Base-by-base conservation (phyloP, 495 filamentous ascomycete genomes). In the Neurospora tetraspora region DNA sequence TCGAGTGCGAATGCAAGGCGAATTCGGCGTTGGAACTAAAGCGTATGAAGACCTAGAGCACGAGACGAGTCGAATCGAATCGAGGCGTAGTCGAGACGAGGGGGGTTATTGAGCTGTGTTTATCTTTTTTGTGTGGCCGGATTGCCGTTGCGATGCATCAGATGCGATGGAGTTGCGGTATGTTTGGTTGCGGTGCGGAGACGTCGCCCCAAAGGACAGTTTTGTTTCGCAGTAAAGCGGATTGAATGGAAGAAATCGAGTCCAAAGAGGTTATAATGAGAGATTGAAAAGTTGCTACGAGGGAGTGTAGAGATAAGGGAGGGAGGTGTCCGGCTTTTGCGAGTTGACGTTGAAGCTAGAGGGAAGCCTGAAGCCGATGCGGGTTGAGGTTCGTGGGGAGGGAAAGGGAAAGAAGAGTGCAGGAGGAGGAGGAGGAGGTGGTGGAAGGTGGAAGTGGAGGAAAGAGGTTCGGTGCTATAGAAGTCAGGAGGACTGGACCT, bases 1-100 rank as follows among this genome's bases (percentile, higher is more conserved):
- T 86, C 80, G 74, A 79, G 85, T 87, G 86, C 85, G 84, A 80
- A 78, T 74, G 75, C 73, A 68, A 73, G 43, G 70, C 42, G 53
- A 40, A 71, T 37, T 38, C 31, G 27, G 70, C 42, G 43, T 39
- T 31, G 43, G 68, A 69, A 39, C 39, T 69, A 23, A 53, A n/a
- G 23, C 31, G 70, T 59, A 43, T 65, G 43, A 59, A 23, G 43
- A 53, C 37, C 34, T 37, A 16, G 42, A 75, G 71, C 70, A 71
- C 36, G 47, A 53, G 43, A 59, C 68, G 18, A 31, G 43, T 34
- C 74, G 69, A 61, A 40, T 61, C 43, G 69, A 20, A 68, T 23
- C 65, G 69, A 59, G 42, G 68, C 23, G 69, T 65, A 53, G 39
- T 73, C 71, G 69, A 71, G 65, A 43, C 39, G 72, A 69, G 71